Evolutionary conservation across 441 rosid genomes (phyloP).

Genomic region (Croton setiger): DNA sequence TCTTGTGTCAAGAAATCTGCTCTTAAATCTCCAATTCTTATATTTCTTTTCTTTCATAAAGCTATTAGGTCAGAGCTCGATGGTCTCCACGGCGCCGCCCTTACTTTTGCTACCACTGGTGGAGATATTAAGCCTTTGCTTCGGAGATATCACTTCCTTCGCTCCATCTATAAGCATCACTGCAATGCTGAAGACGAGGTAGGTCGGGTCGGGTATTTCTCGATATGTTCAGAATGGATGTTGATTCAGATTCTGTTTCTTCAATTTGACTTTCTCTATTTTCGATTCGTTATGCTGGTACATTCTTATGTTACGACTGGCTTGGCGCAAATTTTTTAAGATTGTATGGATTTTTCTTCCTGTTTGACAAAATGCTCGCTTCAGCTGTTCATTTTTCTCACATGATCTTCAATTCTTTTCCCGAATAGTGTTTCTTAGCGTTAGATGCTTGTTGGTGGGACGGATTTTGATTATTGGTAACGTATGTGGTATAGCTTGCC

Average conservation of each 20-base stretch:
- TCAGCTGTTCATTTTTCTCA: neutral
- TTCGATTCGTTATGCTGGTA: neutral
- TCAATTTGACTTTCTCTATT: neutral
- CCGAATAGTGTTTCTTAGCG: neutral
- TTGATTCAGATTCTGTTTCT: neutral
- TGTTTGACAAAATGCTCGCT: neutral
- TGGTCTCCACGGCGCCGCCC: slow-evolving; percentile 56
- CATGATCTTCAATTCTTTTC: neutral
- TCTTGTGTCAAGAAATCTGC: slow-evolving; percentile 43
- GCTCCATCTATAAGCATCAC: slow-evolving; percentile 63
- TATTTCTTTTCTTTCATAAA: slow-evolving; percentile 67
- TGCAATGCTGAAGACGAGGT: slow-evolving; percentile 84
- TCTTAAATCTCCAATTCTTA: slow-evolving; percentile 56
- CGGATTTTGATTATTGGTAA: neutral
- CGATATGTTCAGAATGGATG: slow-evolving; percentile 1
- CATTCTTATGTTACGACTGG: neutral
- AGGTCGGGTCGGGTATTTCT: slow-evolving; percentile 3
- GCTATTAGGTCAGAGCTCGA: slow-evolving; percentile 68
- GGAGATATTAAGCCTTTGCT: slow-evolving; percentile 46
- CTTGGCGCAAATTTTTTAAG: neutral
- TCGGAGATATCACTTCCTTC: slow-evolving; percentile 48
- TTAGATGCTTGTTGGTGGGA: neutral
- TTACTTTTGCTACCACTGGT: slow-evolving; percentile 44
- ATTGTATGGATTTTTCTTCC: slow-evolving; percentile 4
- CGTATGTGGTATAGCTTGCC: neutral